Conservation (phyloP, 495 filamentous ascomycete genomes). For the Eremomyces bilateralis region DNA sequence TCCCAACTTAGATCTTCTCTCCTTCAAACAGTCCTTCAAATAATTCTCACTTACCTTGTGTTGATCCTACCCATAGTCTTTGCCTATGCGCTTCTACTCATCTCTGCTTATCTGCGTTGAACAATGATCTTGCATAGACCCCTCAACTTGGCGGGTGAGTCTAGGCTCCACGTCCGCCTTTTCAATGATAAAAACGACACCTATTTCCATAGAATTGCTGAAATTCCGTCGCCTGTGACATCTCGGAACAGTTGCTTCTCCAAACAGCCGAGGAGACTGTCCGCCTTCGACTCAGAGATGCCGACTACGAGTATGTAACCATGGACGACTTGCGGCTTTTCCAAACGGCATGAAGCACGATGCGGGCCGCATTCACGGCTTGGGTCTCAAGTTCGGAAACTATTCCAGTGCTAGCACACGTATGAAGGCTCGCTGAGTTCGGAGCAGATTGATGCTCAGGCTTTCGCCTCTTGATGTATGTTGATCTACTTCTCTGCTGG, state of each 20-base stretch:
- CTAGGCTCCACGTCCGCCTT: too few species aligned
- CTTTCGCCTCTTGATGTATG: conserved; percentile 39
- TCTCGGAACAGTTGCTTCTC: conserved; percentile 28
- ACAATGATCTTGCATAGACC: too few species aligned
- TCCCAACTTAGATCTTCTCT: too few species aligned
- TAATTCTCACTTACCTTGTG: too few species aligned
- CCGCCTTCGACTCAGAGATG: conserved; percentile 31
- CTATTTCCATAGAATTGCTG: conserved; percentile 28
- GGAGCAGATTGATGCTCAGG: conserved; percentile 36
- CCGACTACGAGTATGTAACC: conserved; percentile 48
- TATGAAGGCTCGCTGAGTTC: conserved; percentile 39
- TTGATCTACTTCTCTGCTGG: too few species aligned
- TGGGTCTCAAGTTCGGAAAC: conserved; percentile 44
- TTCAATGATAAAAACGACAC: too few species aligned
- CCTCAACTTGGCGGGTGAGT: too few species aligned
- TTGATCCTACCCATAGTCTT: too few species aligned
- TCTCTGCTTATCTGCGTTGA: too few species aligned
- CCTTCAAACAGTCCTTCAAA: too few species aligned
- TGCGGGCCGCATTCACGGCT: conserved; percentile 31
- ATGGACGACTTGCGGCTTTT: conserved; percentile 51
- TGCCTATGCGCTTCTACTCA: too few species aligned
- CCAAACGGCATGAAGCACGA: conserved; percentile 39
- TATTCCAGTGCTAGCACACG: conserved; percentile 29
- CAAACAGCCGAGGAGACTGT: conserved; percentile 27
- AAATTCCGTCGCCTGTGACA: conserved; percentile 32